Base-by-base conservation (phyloP, 2,329 filamentous ascomycete genomes). In the Orbilia ellipsospora region DNA sequence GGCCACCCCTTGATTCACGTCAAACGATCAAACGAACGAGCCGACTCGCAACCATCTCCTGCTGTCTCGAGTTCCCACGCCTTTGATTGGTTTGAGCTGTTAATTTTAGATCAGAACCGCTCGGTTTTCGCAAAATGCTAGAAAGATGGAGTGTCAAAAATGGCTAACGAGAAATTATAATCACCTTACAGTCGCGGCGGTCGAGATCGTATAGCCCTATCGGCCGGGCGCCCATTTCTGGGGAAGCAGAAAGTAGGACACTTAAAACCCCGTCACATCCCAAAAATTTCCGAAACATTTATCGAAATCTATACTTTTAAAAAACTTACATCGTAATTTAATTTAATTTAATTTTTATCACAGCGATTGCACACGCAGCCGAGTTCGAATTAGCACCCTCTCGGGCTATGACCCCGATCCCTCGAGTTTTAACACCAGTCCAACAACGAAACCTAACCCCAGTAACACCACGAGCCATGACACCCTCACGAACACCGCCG, bases 381-480 rank as follows among this genome's bases (percentile, higher is more conserved):
- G 44, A 48, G 44, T 48, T 15, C 15, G 44, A 48, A 13, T 18
- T 48, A 18, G 44, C 44, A n/a, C 44, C 44, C 1, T 48, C 44
- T 1, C 44, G 44, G 16, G 44, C 44, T n/a, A 36, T 36, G 31
- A 36, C 31, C 31, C 31, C 31, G 10, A 36, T 36, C 59, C 5
- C 31, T 10, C 31, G 31, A 7, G 31, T 36, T 7, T 48, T 48
- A n/a, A 48, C 44, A 18, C 44, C 36, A 52, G 42, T 57, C 36
- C 51, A 56, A 23, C 52, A 40, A 42, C 31, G 55, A 54, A 56
- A 2, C 23, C 7, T 44, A 28, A 57, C 23, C 40, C 54, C 36
- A 50, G 54, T n/a, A 64, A 63, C 45, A 50, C 44, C 44, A 48
- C 44, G 44, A 48, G 44, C 16, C 44, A n/a, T 48, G 44, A 48